These are phyloP conservation scores for Penicillium atrosanguineum DNA, from an alignment of 495 filamentous ascomycete species.

Conservation along the genomic window DNA sequence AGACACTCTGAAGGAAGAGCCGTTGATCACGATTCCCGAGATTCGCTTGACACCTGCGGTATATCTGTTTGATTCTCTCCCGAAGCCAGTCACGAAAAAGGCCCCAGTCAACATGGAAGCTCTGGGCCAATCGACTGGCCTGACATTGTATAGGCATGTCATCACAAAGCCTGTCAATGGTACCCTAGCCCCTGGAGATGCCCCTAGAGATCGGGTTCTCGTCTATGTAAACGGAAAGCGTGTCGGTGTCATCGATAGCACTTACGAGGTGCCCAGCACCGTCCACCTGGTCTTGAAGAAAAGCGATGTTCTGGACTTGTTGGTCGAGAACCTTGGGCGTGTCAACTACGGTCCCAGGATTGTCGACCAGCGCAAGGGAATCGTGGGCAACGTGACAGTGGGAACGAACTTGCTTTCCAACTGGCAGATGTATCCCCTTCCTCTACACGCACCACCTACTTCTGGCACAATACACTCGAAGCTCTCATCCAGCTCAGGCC, in stretches of 20 bases:
- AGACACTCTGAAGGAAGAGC: constrained; percentile 25
- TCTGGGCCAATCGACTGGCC: constrained; percentile 38
- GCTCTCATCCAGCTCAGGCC: constrained; percentile 10
- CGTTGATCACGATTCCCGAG: constrained; percentile 25
- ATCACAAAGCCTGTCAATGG: constrained; percentile 23
- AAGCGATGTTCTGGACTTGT: constrained; percentile 37
- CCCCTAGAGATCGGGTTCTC: constrained; percentile 41
- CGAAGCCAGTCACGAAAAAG: constrained; percentile 9
- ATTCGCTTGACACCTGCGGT: constrained; percentile 24
- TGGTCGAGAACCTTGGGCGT: constrained; percentile 48
- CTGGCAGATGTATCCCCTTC: constrained; percentile 41
- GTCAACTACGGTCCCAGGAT: constrained; percentile 43
- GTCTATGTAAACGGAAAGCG: constrained; percentile 41
- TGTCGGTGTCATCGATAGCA: constrained; percentile 43
- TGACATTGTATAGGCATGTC: constrained; percentile 40
- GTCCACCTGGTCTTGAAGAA: constrained; percentile 31
- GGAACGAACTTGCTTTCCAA: constrained; percentile 23
- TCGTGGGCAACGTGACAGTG: constrained; percentile 44
- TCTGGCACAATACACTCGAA: constrained; percentile 7
- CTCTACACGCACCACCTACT: constrained; percentile 22
- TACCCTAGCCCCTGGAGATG: constrained; percentile 33
- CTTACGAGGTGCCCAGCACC: constrained; percentile 31
- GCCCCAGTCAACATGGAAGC: constrained; percentile 42
- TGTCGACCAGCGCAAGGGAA: constrained; percentile 44
- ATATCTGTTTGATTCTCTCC: constrained; percentile 31